A percentile compares a stretch with the other conserved stretches of the same genome.
Conservation (phyloP, 306 rosid genomes). For the Cotoneaster glaucophyllus region DNA sequence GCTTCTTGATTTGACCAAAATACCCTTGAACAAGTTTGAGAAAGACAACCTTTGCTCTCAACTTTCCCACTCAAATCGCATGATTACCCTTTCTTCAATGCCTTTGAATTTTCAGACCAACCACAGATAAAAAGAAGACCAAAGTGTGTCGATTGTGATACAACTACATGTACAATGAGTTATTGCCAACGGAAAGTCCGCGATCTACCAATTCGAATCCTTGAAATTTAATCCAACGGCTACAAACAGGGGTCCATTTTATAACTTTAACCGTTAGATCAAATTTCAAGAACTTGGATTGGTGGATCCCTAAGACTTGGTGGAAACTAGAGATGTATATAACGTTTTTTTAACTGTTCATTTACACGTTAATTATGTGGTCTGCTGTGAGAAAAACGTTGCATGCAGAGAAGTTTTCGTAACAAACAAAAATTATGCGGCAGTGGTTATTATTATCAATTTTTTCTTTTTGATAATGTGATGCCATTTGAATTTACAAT, state of each 20-base stretch:
- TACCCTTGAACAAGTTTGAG: conserved; percentile 16
- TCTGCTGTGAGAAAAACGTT: neutral
- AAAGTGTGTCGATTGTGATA: neutral
- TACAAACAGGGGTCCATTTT: too few species aligned
- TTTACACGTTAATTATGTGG: neutral
- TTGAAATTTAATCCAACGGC: too few species aligned
- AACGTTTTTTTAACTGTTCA: neutral
- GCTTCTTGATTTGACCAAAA: conserved; percentile 5
- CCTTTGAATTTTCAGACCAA: neutral
- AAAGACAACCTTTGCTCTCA: neutral
- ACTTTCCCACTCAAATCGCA: neutral
- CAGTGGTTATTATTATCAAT: too few species aligned
- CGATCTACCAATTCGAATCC: too few species aligned
- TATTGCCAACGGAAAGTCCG: neutral
- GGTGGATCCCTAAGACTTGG: too few species aligned
- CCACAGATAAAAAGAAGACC: neutral
- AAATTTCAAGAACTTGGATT: too few species aligned
- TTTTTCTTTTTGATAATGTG: too few species aligned
- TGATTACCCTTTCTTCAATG: neutral
- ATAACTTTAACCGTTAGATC: too few species aligned
- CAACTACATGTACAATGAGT: neutral
- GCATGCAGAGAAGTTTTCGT: too few species aligned
- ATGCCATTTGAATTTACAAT: too few species aligned
- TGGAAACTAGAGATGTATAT: neutral
- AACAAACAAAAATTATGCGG: neutral